Evolutionary conservation across 176 grass and related monocot genomes (phyloP), one percentile per base, ranked within the genome.

Genomic region (Ampelocalamus luodianensis): DNA sequence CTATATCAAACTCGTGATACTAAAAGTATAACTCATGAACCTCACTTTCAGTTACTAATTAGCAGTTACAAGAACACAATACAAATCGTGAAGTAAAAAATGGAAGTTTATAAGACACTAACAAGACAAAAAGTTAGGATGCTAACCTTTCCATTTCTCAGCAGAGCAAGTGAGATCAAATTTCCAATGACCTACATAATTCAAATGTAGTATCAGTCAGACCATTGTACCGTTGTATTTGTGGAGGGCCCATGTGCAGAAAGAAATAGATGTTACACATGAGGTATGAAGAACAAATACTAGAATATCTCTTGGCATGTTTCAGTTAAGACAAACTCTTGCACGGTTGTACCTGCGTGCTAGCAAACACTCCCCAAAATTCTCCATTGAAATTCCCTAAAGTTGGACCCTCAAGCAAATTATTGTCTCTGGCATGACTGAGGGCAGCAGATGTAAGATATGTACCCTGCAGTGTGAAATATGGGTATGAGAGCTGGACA

Each of bases 291-390:
- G 62, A 83, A 78, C 5, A 77, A 53, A 76, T 65, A 46, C 10
- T 55, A 63, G 46, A 76, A 66, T 77, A 71, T 44, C 45, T 61
- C 78, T 20, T 4, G 26, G 42, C 63, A 73, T 73, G 11, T 83
- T 55, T 45, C 1, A 5, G 49, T 39, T 72, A 40, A 49, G 4
- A 65, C 4, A 17, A 65, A 44, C 13, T 78, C 65, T 76, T 77
- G 34, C 45, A 45, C 1, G 27, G 16, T 5, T 66, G 22, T 90
- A 96, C 91, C 91, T 99, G 96, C 8, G 94, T 94, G 86, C 93
- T 85, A 83, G 93, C 96, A 90, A 99, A 99, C 77, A 92, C 23
- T 87, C 93, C 91, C 96, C 96, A 98, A 85, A 98, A 98, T 76
- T 98, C 96, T 64, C 93, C 96, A 88, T 98, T 98, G 72, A 96